Evolutionary conservation across 768 basidiomycete species (phyloP).

Genomic region (Podaxis mareebaensis): DNA sequence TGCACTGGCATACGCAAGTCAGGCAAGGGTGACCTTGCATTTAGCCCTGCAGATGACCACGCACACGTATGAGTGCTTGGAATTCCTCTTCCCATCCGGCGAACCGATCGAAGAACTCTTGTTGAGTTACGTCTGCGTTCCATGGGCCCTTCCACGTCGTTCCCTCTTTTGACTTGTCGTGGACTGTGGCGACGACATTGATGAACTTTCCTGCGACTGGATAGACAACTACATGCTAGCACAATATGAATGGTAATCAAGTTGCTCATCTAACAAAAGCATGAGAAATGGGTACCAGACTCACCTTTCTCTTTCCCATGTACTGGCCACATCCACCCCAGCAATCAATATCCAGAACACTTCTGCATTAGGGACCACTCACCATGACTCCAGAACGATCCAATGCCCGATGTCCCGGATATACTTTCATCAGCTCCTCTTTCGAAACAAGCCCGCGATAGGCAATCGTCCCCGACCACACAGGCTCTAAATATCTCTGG

Average conservation of each 20-base stretch:
- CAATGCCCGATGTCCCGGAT: slow-evolving; percentile 29
- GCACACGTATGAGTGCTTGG: slow-evolving; percentile 21
- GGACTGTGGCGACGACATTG: slow-evolving; percentile 46
- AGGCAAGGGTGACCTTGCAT: neutral
- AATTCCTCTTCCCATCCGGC: slow-evolving; percentile 20
- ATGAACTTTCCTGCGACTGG: slow-evolving; percentile 47
- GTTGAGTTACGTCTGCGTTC: slow-evolving; percentile 17
- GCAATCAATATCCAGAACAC: neutral
- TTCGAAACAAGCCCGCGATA: slow-evolving; percentile 35
- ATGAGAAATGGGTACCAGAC: neutral
- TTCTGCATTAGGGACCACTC: neutral
- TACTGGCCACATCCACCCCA: slow-evolving; percentile 23
- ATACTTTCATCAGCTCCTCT: slow-evolving; percentile 22
- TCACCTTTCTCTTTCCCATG: slow-evolving; percentile 31
- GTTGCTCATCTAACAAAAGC: neutral
- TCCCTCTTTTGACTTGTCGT: slow-evolving; percentile 14
- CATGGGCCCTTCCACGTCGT: slow-evolving; percentile 20
- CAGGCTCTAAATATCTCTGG: slow-evolving; percentile 27
- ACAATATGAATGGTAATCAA: neutral
- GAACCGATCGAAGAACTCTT: slow-evolving; percentile 18
- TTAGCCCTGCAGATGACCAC: neutral
- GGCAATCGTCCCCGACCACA: slow-evolving; percentile 34
- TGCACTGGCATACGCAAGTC: slow-evolving; percentile 18
- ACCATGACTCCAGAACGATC: slow-evolving; percentile 23
- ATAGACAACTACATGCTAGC: slow-evolving; percentile 47